Evolutionary conservation across 345 rosid species (phyloP).

Genomic region (Bruguiera parviflora): DNA sequence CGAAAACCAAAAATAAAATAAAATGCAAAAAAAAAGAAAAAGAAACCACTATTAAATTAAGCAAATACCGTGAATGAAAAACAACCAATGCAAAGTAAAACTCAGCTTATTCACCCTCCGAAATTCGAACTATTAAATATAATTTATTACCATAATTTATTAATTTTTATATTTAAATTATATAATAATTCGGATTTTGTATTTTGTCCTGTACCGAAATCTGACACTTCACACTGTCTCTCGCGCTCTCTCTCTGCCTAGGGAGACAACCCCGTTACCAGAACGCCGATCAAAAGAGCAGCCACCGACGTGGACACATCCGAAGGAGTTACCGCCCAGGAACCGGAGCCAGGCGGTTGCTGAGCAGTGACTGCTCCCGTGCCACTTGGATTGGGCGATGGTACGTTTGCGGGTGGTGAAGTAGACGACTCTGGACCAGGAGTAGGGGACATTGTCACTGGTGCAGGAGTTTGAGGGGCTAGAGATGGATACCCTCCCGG

Average conservation of each 20-base stretch:
- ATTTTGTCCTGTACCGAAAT: too few species aligned
- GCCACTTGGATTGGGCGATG: background rate
- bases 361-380: background rate
- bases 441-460: too few species aligned
- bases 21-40: background rate
- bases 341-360: background rate
- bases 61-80: background rate
- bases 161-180: too few species aligned
- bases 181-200: too few species aligned
- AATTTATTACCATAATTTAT: too few species aligned
- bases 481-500: background rate
- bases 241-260: background rate
- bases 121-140: too few species aligned
- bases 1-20: too few species aligned
- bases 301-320: constrained; percentile 4
- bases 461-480: background rate
- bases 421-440: too few species aligned
- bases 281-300: constrained; percentile 5
- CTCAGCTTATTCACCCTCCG: background rate
- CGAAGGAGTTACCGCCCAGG: constrained; percentile 7
- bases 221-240: too few species aligned
- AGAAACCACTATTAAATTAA: background rate
- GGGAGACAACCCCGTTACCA: background rate
- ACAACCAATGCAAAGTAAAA: background rate
- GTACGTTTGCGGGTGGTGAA: background rate